A percentile compares a stretch with the other conserved stretches of the same genome.
Evolutionary conservation across 495 filamentous ascomycete genomes (phyloP).

Genomic region (Lasiosphaeria ovina): DNA sequence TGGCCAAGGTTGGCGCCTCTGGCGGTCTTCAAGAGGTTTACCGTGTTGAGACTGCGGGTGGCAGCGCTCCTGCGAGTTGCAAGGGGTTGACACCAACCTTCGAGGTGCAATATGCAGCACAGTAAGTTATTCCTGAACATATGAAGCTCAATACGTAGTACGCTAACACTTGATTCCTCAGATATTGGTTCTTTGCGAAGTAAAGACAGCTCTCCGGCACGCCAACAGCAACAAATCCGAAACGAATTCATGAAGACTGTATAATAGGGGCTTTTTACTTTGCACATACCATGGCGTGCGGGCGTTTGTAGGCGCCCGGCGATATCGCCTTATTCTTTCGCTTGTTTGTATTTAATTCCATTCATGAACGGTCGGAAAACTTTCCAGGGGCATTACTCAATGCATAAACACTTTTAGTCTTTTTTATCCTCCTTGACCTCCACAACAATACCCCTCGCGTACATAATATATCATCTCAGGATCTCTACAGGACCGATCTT

Average conservation of each 20-base stretch:
- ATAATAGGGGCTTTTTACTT: constrained; percentile 12
- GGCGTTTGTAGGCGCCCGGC: constrained; percentile 14
- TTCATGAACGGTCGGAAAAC: background rate
- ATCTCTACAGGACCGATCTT: too few relatives aligned
- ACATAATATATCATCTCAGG: too few relatives aligned
- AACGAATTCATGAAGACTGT: constrained; percentile 14
- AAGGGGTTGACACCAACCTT: constrained; percentile 60
- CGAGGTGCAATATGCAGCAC: constrained; percentile 74
- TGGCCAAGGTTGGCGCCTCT: constrained; percentile 52
- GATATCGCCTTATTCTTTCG: constrained; percentile 3
- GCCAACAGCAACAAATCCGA: background rate
- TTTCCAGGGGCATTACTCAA: background rate
- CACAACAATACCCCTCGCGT: too few relatives aligned
- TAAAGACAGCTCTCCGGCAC: background rate
- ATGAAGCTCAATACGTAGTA: background rate
- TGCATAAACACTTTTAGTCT: background rate
- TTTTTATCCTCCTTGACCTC: too few relatives aligned
- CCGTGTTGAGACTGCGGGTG: constrained; percentile 82
- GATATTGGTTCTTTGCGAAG: constrained; percentile 41
- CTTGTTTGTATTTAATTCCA: constrained; percentile 11
- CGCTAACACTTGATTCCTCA: constrained; percentile 19
- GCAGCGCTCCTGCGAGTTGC: constrained; percentile 74
- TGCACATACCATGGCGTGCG: constrained; percentile 7
- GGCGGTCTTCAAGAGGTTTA: constrained; percentile 72
- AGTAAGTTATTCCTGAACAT: constrained; percentile 53